Conservation (phyloP, 1,139 yeast species). For the Yamadazyma dendronema region DNA sequence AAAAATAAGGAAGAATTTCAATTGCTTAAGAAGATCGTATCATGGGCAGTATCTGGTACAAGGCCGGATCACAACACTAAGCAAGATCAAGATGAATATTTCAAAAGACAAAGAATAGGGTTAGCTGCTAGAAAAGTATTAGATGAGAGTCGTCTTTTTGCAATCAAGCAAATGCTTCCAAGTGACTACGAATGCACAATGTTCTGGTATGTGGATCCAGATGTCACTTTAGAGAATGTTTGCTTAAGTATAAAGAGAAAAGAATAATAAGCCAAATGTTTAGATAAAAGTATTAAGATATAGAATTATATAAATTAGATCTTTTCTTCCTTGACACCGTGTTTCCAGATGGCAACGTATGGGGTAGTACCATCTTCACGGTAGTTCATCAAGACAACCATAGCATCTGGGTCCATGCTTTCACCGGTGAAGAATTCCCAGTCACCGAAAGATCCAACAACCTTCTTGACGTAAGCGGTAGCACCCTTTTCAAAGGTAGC, state of each 20-base stretch:
- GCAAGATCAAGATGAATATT: slow-evolving; percentile 1
- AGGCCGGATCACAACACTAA: slow-evolving; percentile 14
- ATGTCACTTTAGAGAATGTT: slow-evolving; percentile 69
- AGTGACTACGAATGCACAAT: slow-evolving; percentile 42
- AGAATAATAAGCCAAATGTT: background rate
- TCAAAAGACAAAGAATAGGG: slow-evolving; percentile 59
- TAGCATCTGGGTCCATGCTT: slow-evolving; percentile 99
- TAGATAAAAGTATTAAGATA: background rate
- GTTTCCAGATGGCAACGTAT: slow-evolving; percentile 97
- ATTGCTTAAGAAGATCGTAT: slow-evolving; percentile 60
- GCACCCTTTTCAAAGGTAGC: slow-evolving; percentile 96
- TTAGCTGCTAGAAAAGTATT: slow-evolving; percentile 64
- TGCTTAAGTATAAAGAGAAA: slow-evolving; percentile 39
- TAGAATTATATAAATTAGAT: slow-evolving; percentile 44
- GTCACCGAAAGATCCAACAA: slow-evolving; percentile 91
- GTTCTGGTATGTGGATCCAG: slow-evolving; percentile 56
- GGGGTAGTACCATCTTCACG: slow-evolving; percentile 99
- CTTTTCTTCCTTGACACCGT: slow-evolving; percentile 88
- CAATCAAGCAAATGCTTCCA: slow-evolving; percentile 35
- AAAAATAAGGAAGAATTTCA: slow-evolving; percentile 42
- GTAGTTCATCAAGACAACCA: slow-evolving; percentile 97
- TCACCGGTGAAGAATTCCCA: slow-evolving; percentile 99
- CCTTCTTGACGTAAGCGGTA: slow-evolving; percentile 90
- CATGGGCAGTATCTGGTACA: slow-evolving; percentile 85
- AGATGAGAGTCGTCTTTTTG: slow-evolving; percentile 53